A percentile compares a stretch with the other conserved stretches of the same genome.
Conservation (phyloP, 495 filamentous ascomycete genomes). For the Xylaria longipes region DNA sequence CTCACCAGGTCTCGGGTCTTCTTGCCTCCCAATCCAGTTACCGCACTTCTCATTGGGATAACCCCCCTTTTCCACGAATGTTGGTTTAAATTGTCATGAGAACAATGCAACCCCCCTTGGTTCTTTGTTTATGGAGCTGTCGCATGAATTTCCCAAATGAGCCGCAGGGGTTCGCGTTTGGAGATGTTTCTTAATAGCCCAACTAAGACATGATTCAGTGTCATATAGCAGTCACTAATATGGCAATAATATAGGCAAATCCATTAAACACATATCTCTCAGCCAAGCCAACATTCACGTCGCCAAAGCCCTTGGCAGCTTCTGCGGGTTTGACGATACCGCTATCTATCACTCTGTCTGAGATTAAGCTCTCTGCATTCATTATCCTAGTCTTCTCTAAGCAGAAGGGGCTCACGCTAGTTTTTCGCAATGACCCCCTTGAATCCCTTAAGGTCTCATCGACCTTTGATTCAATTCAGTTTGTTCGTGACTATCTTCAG, state of each 20-base stretch:
- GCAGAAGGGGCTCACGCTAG: conserved; percentile 93
- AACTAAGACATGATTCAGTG: conserved; percentile 31
- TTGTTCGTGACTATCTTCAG: conserved; percentile 95
- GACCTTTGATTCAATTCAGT: conserved; percentile 98
- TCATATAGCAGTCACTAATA: conserved; percentile 54
- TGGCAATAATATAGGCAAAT: conserved; percentile 71
- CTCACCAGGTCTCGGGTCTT: neutral
- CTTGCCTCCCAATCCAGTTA: neutral
- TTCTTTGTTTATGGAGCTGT: conserved; percentile 30
- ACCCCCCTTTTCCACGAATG: neutral
- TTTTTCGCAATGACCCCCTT: conserved; percentile 97
- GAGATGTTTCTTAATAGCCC: conserved; percentile 31
- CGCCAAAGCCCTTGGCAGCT: conserved; percentile 90
- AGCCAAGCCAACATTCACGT: conserved; percentile 89
- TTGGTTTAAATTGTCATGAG: conserved; percentile 16
- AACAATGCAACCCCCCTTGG: conserved; percentile 9
- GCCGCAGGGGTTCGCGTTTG: conserved; percentile 32
- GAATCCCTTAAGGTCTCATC: conserved; percentile 98
- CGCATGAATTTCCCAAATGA: conserved; percentile 36
- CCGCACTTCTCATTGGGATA: neutral
- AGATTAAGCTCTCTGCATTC: conserved; percentile 96
- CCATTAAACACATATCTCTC: conserved; percentile 94
- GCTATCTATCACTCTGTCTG: conserved; percentile 92
- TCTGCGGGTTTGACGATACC: conserved; percentile 94
- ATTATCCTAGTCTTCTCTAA: conserved; percentile 97